A percentile compares a stretch with the other conserved stretches of the same genome.
Conservation (phyloP, 2,329 filamentous ascomycete species). For the Fusarium lateritium region DNA sequence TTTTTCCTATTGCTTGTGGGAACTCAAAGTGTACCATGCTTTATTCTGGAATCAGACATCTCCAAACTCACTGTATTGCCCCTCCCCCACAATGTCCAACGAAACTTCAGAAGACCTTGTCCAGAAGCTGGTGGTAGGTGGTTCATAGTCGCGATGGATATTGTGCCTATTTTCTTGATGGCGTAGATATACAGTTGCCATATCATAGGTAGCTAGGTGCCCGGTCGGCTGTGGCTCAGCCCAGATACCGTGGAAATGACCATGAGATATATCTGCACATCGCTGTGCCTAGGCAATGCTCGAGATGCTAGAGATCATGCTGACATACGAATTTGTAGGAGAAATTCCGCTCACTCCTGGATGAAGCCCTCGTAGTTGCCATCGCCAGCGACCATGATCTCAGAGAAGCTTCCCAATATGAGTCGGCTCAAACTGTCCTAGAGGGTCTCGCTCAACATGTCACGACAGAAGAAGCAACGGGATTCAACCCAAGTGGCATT, state of each 20-base stretch:
- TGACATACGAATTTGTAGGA: constrained; percentile 61
- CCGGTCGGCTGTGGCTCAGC: constrained; percentile 10
- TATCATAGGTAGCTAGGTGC: constrained; percentile 9
- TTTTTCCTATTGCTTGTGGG: constrained; percentile 5
- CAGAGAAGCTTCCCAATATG: constrained; percentile 63
- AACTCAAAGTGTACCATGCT: constrained; percentile 40
- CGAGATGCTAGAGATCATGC: constrained; percentile 10
- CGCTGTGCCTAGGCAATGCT: not conserved
- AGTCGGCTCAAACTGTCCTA: constrained; percentile 71
- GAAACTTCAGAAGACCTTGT: constrained; percentile 44
- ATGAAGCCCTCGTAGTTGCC: constrained; percentile 82
- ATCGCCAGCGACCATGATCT: constrained; percentile 83
- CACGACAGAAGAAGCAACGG: constrained; percentile 76
- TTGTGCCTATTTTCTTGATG: not conserved
- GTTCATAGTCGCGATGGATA: not conserved
- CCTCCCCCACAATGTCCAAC: constrained; percentile 44
- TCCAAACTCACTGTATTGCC: constrained; percentile 27
- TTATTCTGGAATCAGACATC: constrained; percentile 31
- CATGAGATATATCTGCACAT: constrained; percentile 11
- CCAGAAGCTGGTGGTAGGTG: constrained; percentile 52
- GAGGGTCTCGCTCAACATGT: constrained; percentile 77
- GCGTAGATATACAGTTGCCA: constrained; percentile 2
- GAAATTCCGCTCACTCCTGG: constrained; percentile 81
- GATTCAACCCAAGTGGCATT: constrained; percentile 84
- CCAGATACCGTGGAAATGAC: constrained; percentile 2